A percentile compares a stretch with the other conserved stretches of the same genome.
Conservation (phyloP, 163 green algal species). For the Coccomyxa subellipsoidea region DNA sequence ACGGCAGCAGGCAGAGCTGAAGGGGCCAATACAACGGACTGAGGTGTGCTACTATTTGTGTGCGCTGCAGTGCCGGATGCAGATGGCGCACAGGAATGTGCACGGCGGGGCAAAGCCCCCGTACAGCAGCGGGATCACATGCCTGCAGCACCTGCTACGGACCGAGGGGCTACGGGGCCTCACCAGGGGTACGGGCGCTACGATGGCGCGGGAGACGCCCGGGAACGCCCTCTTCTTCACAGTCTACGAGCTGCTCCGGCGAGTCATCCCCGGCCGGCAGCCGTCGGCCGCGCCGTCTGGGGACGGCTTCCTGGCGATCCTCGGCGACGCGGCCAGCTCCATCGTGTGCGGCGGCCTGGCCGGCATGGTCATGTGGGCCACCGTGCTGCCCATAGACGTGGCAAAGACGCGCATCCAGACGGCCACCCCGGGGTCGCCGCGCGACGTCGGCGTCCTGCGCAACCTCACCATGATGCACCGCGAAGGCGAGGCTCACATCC, state of each 20-base stretch:
- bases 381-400: constrained; percentile 81
- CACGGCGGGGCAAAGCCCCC: neutral
- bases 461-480: constrained; percentile 45
- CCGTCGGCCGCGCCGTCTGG: too few species aligned
- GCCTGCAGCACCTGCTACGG: constrained; percentile 47
- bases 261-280: neutral
- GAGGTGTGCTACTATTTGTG: neutral
- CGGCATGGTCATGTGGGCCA: constrained; percentile 66
- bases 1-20: neutral
- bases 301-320: neutral
- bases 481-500: constrained; percentile 24
- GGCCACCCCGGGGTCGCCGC: constrained; percentile 48
- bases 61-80: constrained; percentile 8
- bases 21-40: neutral
- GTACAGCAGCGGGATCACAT: constrained; percentile 45
- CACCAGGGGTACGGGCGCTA: constrained; percentile 66
- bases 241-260: constrained; percentile 10
- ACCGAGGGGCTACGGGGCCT: constrained; percentile 66
- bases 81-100: constrained; percentile 2
- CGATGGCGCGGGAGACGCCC: constrained; percentile 58
- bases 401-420: constrained; percentile 89
- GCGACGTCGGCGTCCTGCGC: constrained; percentile 50
- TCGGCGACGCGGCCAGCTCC: constrained; percentile 39
- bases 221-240: constrained; percentile 87
- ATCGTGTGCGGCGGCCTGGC: constrained; percentile 65